A percentile compares a stretch with the other conserved stretches of the same genome.
phyloP scores from a whole-genome alignment of 768 basidiomycete species.

The Macrocybe gigantea region DNA sequence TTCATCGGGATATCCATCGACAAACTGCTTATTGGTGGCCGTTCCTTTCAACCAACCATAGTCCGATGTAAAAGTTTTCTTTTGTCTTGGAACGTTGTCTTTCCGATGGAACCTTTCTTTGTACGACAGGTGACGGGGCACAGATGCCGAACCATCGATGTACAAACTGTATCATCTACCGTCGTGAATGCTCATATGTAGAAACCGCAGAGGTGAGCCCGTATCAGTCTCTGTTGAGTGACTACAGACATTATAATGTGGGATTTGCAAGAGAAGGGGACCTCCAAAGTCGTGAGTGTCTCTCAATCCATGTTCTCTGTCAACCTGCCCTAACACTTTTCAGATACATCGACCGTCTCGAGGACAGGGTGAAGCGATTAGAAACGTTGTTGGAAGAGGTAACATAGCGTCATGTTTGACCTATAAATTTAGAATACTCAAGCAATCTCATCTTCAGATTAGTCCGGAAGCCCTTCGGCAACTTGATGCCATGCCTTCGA shows the following conservation, averaged over 20 bases:
- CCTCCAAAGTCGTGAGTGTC: conserved; percentile 51
- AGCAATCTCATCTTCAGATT: conserved; percentile 33
- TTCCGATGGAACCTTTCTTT: neutral
- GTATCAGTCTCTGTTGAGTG: neutral
- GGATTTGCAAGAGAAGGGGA: conserved; percentile 38
- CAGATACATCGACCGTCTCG: conserved; percentile 54
- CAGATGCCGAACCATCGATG: conserved; percentile 59
- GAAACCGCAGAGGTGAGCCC: conserved; percentile 58
- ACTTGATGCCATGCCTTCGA: neutral
- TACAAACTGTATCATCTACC: conserved; percentile 63
- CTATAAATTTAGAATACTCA: neutral
- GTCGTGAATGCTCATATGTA: conserved; percentile 61
- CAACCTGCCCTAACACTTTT: neutral
- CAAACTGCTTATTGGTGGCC: conserved; percentile 1
- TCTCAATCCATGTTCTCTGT: neutral
- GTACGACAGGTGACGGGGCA: conserved; percentile 55
- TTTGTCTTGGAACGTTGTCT: neutral
- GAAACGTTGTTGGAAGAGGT: conserved; percentile 45
- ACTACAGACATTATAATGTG: neutral
- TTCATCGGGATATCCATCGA: neutral
- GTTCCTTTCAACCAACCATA: conserved; percentile 52
- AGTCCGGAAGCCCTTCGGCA: conserved; percentile 32
- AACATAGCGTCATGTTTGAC: neutral
- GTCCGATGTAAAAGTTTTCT: conserved; percentile 11
- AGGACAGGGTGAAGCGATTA: conserved; percentile 53